phyloP scores from a whole-genome alignment of 1,284 basidiomycete genomes.

The Chondrostereum purpureum region DNA sequence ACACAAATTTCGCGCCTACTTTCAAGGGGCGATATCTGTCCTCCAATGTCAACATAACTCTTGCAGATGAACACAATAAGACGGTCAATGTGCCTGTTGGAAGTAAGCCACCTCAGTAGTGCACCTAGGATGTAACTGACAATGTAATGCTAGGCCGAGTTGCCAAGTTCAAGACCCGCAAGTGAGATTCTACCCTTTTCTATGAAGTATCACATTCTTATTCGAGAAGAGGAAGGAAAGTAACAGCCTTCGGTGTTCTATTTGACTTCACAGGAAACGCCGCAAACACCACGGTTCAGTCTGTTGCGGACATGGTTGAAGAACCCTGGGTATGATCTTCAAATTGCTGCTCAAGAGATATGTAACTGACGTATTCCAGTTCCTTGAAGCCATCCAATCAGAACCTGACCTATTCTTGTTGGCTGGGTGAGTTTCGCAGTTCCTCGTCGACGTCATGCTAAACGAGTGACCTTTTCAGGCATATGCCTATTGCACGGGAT shows the following conservation, averaged over 20 bases:
- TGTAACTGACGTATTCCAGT: constrained; percentile 33
- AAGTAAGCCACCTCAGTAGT: constrained; percentile 24
- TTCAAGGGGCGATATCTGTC: constrained; percentile 74
- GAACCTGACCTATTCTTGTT: constrained; percentile 80
- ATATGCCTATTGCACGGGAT: constrained; percentile 64
- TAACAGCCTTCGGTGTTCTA: constrained; percentile 79
- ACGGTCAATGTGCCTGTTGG: constrained; percentile 56
- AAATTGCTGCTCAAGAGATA: neutral
- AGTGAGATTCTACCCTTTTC: constrained; percentile 37
- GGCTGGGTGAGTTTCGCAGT: constrained; percentile 41
- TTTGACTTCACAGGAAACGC: constrained; percentile 66
- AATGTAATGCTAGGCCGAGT: constrained; percentile 43
- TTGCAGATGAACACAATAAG: constrained; percentile 45
- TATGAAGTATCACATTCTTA: constrained; percentile 6
- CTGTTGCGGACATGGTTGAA: constrained; percentile 67
- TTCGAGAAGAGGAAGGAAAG: constrained; percentile 48
- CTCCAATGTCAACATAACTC: constrained; percentile 81
- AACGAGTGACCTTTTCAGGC: constrained; percentile 33
- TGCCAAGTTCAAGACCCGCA: constrained; percentile 69
- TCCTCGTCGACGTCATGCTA: neutral
- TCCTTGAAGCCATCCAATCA: constrained; percentile 69
- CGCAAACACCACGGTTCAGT: constrained; percentile 68
- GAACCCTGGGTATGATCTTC: constrained; percentile 57
- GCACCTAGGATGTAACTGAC: neutral
- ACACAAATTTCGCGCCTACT: constrained; percentile 70